Percentiles rank a stretch among this genome's conserved stretches.
phyloP scores from a whole-genome alignment of 192 early-diverging fungal genomes.

The Mortierella claussenii region DNA sequence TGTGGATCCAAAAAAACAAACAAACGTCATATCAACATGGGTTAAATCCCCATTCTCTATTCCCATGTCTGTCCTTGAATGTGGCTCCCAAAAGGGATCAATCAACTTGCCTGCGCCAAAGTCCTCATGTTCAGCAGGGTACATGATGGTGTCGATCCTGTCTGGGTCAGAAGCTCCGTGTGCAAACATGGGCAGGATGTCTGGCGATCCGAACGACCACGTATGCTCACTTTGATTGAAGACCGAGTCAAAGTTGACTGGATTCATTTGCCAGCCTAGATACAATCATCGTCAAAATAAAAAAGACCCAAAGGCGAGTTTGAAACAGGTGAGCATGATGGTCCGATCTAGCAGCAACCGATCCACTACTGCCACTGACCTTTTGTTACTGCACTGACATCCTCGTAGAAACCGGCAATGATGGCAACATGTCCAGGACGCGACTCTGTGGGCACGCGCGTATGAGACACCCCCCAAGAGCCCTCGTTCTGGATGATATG shows the following conservation, averaged over 20 bases:
- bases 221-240: conserved; percentile 95
- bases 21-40: too few relatives aligned
- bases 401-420: conserved; percentile 98
- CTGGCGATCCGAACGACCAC: conserved; percentile 98
- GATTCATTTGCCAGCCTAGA: conserved; percentile 95
- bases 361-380: conserved; percentile 54
- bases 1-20: not conserved
- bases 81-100: too few relatives aligned
- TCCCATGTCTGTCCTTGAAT: too few relatives aligned
- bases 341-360: not conserved
- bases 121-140: conserved; percentile 86
- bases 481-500: conserved; percentile 67
- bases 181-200: conserved; percentile 97
- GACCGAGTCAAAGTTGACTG: conserved; percentile 95
- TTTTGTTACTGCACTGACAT: conserved; percentile 97
- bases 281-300: not conserved
- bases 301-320: not conserved
- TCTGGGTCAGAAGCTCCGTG: conserved; percentile 85
- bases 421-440: conserved; percentile 97
- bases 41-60: too few relatives aligned
- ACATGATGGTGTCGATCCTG: conserved; percentile 92
- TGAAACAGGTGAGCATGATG: not conserved
- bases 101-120: conserved; percentile 73
- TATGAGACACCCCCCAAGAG: conserved; percentile 88
- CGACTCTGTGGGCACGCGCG: conserved; percentile 95